phyloP scores from a whole-genome alignment of 805 yeast species.

The Lipomyces kockii region DNA sequence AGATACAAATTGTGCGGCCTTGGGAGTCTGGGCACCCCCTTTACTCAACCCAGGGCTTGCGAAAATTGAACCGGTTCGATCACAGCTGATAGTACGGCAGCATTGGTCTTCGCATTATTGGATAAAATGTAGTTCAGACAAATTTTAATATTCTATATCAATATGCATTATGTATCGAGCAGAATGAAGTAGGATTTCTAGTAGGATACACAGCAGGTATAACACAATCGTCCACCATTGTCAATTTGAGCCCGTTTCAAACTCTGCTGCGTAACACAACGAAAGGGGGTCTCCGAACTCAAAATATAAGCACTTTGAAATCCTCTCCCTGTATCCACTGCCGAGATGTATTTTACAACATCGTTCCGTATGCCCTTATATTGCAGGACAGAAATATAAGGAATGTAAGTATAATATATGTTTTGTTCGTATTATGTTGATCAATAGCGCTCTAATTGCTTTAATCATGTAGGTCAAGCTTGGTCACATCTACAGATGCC shows the following conservation, averaged over 20 bases:
- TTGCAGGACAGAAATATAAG: neutral
- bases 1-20: neutral
- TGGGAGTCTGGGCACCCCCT: neutral
- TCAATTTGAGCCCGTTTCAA: neutral
- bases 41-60: neutral
- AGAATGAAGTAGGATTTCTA: neutral
- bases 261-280: neutral
- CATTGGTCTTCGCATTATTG: neutral
- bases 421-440: neutral
- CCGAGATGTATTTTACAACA: neutral
- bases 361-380: neutral
- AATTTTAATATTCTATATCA: too few relatives aligned
- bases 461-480: neutral
- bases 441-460: neutral
- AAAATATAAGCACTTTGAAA: neutral
- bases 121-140: neutral
- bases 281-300: neutral
- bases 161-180: neutral
- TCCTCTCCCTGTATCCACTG: neutral
- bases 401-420: neutral
- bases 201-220: neutral
- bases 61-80: neutral
- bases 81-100: too few relatives aligned
- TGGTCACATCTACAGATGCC: neutral
- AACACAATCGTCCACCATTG: too few relatives aligned